Conservation (phyloP, 2,329 filamentous ascomycete genomes). For the Exophiala sp. region DNA sequence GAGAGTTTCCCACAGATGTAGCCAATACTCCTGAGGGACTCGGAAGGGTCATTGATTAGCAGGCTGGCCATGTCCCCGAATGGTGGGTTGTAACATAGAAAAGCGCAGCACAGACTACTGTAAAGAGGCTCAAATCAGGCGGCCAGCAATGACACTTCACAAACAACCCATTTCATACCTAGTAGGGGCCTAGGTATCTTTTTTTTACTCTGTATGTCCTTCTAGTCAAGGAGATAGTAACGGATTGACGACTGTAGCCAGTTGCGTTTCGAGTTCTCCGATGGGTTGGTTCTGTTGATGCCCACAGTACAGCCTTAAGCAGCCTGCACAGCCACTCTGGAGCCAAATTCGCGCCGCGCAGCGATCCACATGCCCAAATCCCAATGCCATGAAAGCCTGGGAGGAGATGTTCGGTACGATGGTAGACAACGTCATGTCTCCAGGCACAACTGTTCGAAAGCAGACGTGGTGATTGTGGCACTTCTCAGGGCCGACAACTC, state of each 20-base stretch:
- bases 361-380: too few relatives aligned
- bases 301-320: too few relatives aligned
- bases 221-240: too few relatives aligned
- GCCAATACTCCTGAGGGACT: neutral
- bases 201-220: too few relatives aligned
- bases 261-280: too few relatives aligned
- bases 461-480: neutral
- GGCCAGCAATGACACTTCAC: slow-evolving; percentile 10
- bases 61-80: neutral
- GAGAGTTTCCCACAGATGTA: neutral
- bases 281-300: too few relatives aligned
- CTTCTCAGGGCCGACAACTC: too few relatives aligned
- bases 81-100: slow-evolving; percentile 18
- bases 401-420: neutral
- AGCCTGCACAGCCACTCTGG: too few relatives aligned
- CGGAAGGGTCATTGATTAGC: neutral
- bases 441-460: neutral
- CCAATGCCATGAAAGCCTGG: too few relatives aligned
- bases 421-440: slow-evolving; percentile 4
- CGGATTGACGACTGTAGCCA: too few relatives aligned
- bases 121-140: slow-evolving; percentile 1
- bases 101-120: slow-evolving; percentile 9
- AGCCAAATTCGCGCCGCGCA: too few relatives aligned
- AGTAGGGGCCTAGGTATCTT: too few relatives aligned
- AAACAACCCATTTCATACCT: neutral